A percentile compares a stretch with the other conserved stretches of the same genome.
These are phyloP conservation scores for Beauveria sp. DNA, from an alignment of 2,329 filamentous ascomycete species.

Conservation along the genomic window DNA sequence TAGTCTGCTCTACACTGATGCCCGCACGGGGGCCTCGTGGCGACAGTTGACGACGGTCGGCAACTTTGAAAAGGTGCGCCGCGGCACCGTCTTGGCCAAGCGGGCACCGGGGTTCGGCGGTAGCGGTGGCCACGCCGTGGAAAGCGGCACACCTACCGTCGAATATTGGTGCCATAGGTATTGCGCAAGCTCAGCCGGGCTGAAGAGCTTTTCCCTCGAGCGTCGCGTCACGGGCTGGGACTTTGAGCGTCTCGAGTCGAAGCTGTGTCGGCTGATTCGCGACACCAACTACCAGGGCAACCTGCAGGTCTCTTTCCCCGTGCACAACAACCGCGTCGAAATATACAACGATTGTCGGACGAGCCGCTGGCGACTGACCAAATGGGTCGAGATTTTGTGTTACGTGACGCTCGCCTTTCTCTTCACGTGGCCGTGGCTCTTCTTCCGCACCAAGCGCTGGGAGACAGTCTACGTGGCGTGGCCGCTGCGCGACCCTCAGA, in stretches of 20 bases:
- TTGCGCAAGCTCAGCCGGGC: constrained; percentile 46
- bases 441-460: constrained; percentile 59
- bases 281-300: constrained; percentile 61
- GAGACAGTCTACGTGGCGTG: constrained; percentile 56
- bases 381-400: constrained; percentile 58
- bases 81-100: constrained; percentile 53
- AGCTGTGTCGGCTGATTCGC: constrained; percentile 50
- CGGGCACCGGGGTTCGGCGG: constrained; percentile 39
- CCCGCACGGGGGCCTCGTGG: constrained; percentile 32
- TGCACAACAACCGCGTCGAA: constrained; percentile 47
- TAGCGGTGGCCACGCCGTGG: constrained; percentile 18
- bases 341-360: constrained; percentile 55
- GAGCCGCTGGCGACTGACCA: constrained; percentile 57
- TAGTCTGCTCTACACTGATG: constrained; percentile 45
- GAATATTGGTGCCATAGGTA: constrained; percentile 62
- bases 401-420: constrained; percentile 61
- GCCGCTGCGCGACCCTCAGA: constrained; percentile 25
- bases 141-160: constrained; percentile 25
- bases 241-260: constrained; percentile 39
- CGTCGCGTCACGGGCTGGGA: constrained; percentile 55
- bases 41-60: constrained; percentile 41
- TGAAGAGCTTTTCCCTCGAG: constrained; percentile 49
- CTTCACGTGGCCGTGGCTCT: constrained; percentile 63
- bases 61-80: constrained; percentile 52
- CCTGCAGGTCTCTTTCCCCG: constrained; percentile 51